These are phyloP conservation scores for Fusarium tricinctum DNA, from an alignment of 2,329 filamentous ascomycete species.

Conservation along the genomic window DNA sequence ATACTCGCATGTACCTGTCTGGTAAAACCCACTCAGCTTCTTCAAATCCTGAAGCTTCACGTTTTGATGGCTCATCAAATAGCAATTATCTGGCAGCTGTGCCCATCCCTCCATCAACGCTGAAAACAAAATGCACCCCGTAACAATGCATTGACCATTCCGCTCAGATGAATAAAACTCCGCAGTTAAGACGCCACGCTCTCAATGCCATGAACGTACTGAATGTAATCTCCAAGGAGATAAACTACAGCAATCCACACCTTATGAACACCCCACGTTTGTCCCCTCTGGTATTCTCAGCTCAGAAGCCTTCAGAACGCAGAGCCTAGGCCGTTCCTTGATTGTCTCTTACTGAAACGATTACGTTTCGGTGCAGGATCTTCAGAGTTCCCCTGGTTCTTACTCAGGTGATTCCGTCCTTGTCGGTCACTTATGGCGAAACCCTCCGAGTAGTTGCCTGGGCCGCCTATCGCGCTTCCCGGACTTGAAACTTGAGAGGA, in stretches of 20 bases:
- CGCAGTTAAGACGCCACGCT: constrained; percentile 54
- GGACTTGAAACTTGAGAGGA: constrained; percentile 82
- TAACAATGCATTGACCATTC: constrained; percentile 46
- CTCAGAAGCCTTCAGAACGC: constrained; percentile 72
- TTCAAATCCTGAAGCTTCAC: constrained; percentile 20
- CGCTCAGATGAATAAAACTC: constrained; percentile 48
- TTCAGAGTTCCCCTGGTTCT: constrained; percentile 69
- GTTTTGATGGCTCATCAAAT: constrained; percentile 11
- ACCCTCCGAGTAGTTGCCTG: constrained; percentile 66
- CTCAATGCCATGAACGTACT: constrained; percentile 51
- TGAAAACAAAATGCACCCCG: constrained; percentile 45
- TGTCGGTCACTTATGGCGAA: constrained; percentile 65
- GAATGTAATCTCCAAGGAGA: constrained; percentile 43
- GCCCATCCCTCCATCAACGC: constrained; percentile 29
- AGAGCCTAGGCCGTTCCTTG: constrained; percentile 91
- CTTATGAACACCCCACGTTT: constrained; percentile 25
- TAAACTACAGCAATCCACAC: constrained; percentile 29
- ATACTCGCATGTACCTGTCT: constrained; percentile 2
- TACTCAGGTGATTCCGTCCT: constrained; percentile 70
- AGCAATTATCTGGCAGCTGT: constrained; percentile 6
- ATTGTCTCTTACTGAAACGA: constrained; percentile 91
- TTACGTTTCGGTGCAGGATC: constrained; percentile 69
- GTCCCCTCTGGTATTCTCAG: constrained; percentile 19
- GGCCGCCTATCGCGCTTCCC: constrained; percentile 77
- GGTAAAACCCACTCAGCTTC: constrained; percentile 5